Conservation (phyloP, 1,139 yeast genomes). For the Saccharomyces hybrid region DNA sequence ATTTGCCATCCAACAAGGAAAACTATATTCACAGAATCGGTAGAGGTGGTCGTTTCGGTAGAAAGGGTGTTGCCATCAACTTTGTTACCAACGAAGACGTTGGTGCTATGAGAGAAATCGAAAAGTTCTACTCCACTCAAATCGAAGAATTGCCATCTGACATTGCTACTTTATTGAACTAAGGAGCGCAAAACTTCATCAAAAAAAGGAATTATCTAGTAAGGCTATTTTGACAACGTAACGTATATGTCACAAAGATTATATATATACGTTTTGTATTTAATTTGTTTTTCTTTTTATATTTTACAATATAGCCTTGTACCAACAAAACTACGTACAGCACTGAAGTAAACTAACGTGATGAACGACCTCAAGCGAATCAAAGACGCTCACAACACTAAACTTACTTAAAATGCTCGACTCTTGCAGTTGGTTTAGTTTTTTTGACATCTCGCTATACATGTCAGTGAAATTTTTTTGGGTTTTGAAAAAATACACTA, state of each 20-base stretch:
- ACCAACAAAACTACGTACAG: no score
- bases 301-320: not conserved
- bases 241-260: not conserved
- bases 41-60: slow-evolving; percentile 99
- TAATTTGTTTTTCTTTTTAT: not conserved
- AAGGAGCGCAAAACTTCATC: slow-evolving; percentile 4
- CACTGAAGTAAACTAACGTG: no score
- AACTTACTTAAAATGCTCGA: not conserved
- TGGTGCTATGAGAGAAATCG: slow-evolving; percentile 92
- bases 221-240: not conserved
- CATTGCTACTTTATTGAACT: slow-evolving; percentile 65
- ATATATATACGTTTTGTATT: not conserved
- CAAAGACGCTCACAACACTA: not conserved
- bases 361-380: not conserved
- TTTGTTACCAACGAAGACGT: slow-evolving; percentile 88
- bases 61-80: slow-evolving; percentile 99
- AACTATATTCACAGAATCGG: slow-evolving; percentile 99
- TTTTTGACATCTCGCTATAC: not conserved
- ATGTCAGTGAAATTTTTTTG: not conserved
- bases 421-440: not conserved
- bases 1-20: slow-evolving; percentile 93
- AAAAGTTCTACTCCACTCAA: slow-evolving; percentile 96
- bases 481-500: not conserved
- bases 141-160: slow-evolving; percentile 97
- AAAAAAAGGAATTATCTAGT: not conserved